Evolutionary conservation across 345 rosid genomes (phyloP).

Genomic region (Dipteronia dyeriana): DNA sequence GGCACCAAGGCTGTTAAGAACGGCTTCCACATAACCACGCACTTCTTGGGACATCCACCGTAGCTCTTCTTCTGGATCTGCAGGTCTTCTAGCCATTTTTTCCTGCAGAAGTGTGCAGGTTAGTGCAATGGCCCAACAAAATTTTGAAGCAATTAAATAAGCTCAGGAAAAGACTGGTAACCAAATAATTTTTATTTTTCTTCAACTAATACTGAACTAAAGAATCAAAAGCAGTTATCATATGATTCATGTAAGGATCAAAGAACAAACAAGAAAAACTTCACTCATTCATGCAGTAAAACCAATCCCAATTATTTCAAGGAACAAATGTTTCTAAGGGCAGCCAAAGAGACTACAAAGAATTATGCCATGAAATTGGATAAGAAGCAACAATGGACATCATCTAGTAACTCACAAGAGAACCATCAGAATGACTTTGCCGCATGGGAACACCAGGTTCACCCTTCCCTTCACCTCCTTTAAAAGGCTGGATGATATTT

Average conservation of each 20-base stretch:
- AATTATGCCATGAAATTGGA: background rate
- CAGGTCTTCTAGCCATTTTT: constrained; percentile 86
- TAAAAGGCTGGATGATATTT: constrained; percentile 55
- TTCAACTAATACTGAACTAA: background rate
- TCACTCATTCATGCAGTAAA: background rate
- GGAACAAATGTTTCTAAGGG: background rate
- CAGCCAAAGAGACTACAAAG: background rate
- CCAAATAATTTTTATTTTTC: background rate
- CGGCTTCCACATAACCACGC: constrained; percentile 99
- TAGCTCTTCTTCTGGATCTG: constrained; percentile 98
- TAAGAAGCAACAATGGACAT: background rate
- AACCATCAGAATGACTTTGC: constrained; percentile 97
- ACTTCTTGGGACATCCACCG: constrained; percentile 99
- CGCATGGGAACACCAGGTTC: constrained; percentile 62
- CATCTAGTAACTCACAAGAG: constrained; percentile 70
- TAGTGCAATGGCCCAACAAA: background rate
- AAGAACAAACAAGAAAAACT: background rate
- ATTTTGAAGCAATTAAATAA: background rate
- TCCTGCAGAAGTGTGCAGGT: constrained; percentile 48
- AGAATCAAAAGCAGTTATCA: background rate
- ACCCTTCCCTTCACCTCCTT: constrained; percentile 65
- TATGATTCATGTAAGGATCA: too few relatives aligned
- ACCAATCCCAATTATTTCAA: background rate
- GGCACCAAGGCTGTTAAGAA: constrained; percentile 98
- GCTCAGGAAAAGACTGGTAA: background rate